Evolutionary conservation across 2,329 filamentous ascomycete species (phyloP), one percentile per base, ranked within the genome.

Genomic region (Cordyceps militaris): DNA sequence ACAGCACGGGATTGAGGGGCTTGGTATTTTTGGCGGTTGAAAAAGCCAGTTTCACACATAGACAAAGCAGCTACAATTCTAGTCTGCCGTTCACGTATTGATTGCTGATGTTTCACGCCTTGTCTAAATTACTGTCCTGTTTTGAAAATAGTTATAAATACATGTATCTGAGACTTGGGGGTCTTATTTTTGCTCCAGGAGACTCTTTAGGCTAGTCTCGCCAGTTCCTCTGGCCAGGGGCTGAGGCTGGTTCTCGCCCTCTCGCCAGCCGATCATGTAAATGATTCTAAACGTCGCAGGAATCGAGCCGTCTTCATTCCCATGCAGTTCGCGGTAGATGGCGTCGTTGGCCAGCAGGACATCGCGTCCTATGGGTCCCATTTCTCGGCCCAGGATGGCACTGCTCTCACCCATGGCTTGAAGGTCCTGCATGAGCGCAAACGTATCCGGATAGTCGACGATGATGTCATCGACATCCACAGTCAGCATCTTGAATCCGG

Each of bases 221-320:
- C 90, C 94, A 62, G 87, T 96, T 0, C 94, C 94, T 63, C 94
- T 83, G 63, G 86, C 74, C 59, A 97, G 74, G 5, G 94, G 92
- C 72, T 93, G 79, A 2, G 86, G 79, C 73, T 97, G 92, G 55
- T 86, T 83, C 30, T 82, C 80, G 2, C 89, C 87, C 63, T 92
- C 89, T 69, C 93, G 95, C 94, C 94, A 99, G 0, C 94, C 94
- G 72, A 99, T 99, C 92, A 97, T 97, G 72, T 94, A 96, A 61
- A 99, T 97, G 65, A 96, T 81, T 64, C 94, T 82, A 69, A 97
- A 99, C 0, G 94, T 99, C 1, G 94, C 94, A 1, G 94, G 94
- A 61, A 94, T 79, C 1, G 76, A 83, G 21, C 82, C 88, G 65
- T 89, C 87, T 44, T 85, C 81, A 66, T 95, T 91, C 19, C 89